These are phyloP conservation scores for carrot (Daucus carota) DNA, from an alignment of 129 eudicot species.

Conservation along the genomic window DNA sequence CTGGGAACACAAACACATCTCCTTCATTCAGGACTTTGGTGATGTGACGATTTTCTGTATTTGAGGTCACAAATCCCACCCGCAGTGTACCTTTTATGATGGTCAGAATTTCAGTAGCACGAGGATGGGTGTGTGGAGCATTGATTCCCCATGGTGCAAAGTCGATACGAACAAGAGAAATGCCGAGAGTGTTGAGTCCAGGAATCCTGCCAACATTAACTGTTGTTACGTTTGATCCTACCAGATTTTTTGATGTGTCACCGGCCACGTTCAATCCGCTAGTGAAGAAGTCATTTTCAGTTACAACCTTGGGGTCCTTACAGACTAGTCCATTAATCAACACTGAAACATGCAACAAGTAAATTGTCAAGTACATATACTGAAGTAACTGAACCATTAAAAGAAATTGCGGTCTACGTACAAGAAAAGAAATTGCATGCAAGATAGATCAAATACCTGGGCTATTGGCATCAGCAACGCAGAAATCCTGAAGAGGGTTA, in stretches of 20 bases:
- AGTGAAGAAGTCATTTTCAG: slow-evolving; percentile 15
- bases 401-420: too few relatives aligned
- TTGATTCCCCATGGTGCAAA: neutral
- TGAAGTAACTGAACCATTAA: too few relatives aligned
- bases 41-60: neutral
- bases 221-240: slow-evolving; percentile 11
- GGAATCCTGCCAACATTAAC: slow-evolving; percentile 3
- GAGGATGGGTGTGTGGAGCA: slow-evolving; percentile 2
- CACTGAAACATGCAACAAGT: too few relatives aligned
- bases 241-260: slow-evolving; percentile 2
- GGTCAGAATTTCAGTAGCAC: neutral
- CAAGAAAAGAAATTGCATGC: too few relatives aligned
- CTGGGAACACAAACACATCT: neutral
- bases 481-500: too few relatives aligned
- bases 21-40: neutral
- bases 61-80: neutral
- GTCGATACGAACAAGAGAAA: slow-evolving; percentile 7
- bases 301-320: too few relatives aligned
- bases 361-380: too few relatives aligned
- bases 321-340: too few relatives aligned
- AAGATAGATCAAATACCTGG: too few relatives aligned
- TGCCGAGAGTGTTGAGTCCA: slow-evolving; percentile 16
- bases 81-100: neutral
- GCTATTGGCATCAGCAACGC: too few relatives aligned
- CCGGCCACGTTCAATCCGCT: slow-evolving; percentile 14